Percentiles rank a stretch among this genome's conserved stretches.
These are phyloP conservation scores for Biancaea sappan DNA, from an alignment of 306 rosid genomes.

Conservation along the genomic window DNA sequence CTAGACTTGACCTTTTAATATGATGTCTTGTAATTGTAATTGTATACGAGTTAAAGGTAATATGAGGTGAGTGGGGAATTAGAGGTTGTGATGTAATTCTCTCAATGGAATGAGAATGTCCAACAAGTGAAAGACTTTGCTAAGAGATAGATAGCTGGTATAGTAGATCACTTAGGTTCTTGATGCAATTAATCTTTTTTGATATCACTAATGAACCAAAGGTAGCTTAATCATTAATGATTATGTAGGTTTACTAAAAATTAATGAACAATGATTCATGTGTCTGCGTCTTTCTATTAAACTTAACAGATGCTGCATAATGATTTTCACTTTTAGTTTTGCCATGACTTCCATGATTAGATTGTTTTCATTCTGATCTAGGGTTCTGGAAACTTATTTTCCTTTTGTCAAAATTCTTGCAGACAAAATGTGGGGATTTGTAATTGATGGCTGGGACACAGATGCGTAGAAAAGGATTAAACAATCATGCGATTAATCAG, in stretches of 20 bases:
- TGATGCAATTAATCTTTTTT: background rate
- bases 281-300: background rate
- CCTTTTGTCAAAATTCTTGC: background rate
- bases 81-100: conserved; percentile 24
- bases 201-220: conserved; percentile 1
- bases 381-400: conserved; percentile 19
- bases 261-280: background rate
- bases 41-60: background rate
- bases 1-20: background rate
- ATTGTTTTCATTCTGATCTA: background rate
- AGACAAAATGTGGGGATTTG: background rate
- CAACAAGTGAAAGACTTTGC: conserved; percentile 17
- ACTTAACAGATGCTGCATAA: background rate
- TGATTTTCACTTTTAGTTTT: conserved; percentile 28
- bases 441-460: background rate
- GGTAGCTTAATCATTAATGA: conserved; percentile 1
- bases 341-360: conserved; percentile 8
- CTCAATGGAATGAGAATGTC: conserved; percentile 21
- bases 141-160: conserved; percentile 19
- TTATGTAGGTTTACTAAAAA: background rate
- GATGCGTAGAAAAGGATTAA: background rate
- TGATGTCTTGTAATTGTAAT: conserved; percentile 11
- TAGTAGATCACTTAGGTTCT: conserved; percentile 2
- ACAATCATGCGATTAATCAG: background rate
- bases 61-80: conserved; percentile 7